Conservation (phyloP, 371 early-diverging fungal genomes). For the Rhizopus stolonifer region DNA sequence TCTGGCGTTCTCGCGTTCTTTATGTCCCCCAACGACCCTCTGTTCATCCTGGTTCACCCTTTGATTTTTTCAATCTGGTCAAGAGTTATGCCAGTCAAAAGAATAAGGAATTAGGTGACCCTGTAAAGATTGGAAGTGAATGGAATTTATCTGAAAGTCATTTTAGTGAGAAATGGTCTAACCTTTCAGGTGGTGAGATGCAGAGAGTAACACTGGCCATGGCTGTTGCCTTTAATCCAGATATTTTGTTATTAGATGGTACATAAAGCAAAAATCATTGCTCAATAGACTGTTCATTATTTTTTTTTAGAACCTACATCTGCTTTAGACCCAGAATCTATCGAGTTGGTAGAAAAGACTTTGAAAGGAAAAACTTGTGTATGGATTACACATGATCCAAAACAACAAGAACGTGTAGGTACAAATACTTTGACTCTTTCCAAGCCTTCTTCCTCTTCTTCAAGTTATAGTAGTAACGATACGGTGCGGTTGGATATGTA, state of each 20-base stretch:
- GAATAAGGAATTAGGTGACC: slow-evolving; percentile 49
- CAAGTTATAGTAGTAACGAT: background rate
- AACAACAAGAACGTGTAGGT: slow-evolving; percentile 72
- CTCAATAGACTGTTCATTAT: background rate
- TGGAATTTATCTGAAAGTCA: slow-evolving; percentile 69
- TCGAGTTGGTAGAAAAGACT: slow-evolving; percentile 71
- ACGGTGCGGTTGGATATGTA: background rate
- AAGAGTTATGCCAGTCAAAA: slow-evolving; percentile 59
- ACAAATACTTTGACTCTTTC: slow-evolving; percentile 32
- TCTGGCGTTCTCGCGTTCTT: slow-evolving; percentile 78
- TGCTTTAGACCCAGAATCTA: slow-evolving; percentile 78
- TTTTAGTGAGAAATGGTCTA: slow-evolving; percentile 76
- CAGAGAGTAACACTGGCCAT: slow-evolving; percentile 83
- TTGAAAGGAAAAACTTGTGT: slow-evolving; percentile 63
- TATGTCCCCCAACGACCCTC: slow-evolving; percentile 88
- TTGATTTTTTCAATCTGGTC: slow-evolving; percentile 65
- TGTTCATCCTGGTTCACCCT: slow-evolving; percentile 71
- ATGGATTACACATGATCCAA: slow-evolving; percentile 82
- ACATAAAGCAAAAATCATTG: slow-evolving; percentile 7
- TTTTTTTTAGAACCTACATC: slow-evolving; percentile 75
- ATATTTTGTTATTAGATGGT: slow-evolving; percentile 83
- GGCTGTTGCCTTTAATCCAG: slow-evolving; percentile 79
- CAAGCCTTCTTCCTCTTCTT: background rate
- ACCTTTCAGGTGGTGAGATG: slow-evolving; percentile 87
- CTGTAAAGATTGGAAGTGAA: slow-evolving; percentile 60